A percentile compares a stretch with the other conserved stretches of the same genome.
Evolutionary conservation across 352 stramenopile genomes (phyloP).

Genomic region (Pythium sp.): DNA sequence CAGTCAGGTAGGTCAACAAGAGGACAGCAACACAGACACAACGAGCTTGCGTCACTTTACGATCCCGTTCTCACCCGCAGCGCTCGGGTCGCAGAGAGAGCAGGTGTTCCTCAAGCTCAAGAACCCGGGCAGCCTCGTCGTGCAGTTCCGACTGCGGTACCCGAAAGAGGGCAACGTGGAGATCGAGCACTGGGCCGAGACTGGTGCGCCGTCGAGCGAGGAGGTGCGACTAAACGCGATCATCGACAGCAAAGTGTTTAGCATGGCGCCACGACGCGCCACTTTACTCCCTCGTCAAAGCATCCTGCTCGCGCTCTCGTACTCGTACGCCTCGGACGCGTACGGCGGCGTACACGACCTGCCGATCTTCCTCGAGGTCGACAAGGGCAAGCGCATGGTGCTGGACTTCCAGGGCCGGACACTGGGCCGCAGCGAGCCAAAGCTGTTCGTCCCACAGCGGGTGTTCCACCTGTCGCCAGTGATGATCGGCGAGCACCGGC

Average conservation of each 20-base stretch:
- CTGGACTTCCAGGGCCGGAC: slow-evolving; percentile 84
- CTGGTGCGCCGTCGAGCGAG: slow-evolving; percentile 77
- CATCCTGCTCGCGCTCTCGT: slow-evolving; percentile 61
- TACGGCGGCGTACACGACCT: slow-evolving; percentile 87
- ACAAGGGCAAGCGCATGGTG: slow-evolving; percentile 88
- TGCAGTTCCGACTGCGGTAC: slow-evolving; percentile 82
- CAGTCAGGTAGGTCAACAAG: not conserved
- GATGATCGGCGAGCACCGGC: slow-evolving; percentile 66
- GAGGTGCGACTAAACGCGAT: slow-evolving; percentile 74
- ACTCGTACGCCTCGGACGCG: slow-evolving; percentile 61
- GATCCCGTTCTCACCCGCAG: slow-evolving; percentile 78
- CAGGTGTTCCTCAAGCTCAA: slow-evolving; percentile 72
- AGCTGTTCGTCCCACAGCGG: slow-evolving; percentile 61
- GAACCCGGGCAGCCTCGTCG: slow-evolving; percentile 86
- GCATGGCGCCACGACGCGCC: slow-evolving; percentile 47
- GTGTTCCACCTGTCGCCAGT: slow-evolving; percentile 66
- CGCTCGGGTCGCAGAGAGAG: slow-evolving; percentile 48
- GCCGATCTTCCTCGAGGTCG: slow-evolving; percentile 82
- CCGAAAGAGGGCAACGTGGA: slow-evolving; percentile 92
- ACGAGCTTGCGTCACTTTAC: slow-evolving; percentile 42
- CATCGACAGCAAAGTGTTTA: slow-evolving; percentile 78
- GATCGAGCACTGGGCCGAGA: slow-evolving; percentile 92
- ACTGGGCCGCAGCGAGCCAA: slow-evolving; percentile 54
- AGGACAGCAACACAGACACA: slow-evolving; percentile 17
- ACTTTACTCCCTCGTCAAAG: slow-evolving; percentile 61